Conservation (phyloP, 2,329 filamentous ascomycete species). For the Calonectria fujianensis region DNA sequence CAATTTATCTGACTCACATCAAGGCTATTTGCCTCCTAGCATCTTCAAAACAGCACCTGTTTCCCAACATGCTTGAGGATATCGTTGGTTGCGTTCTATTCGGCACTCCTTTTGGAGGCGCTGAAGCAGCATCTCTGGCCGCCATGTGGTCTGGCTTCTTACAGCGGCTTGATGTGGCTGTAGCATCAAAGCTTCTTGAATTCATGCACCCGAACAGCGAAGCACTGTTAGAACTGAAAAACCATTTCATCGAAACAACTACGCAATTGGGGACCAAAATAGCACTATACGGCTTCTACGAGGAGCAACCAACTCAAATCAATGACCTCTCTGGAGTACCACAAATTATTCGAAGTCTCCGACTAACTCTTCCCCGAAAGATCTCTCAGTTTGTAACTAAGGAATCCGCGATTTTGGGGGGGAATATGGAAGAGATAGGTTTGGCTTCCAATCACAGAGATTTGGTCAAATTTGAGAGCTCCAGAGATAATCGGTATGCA, state of each 20-base stretch:
- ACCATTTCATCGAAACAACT: slow-evolving; percentile 62
- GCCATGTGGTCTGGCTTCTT: slow-evolving; percentile 61
- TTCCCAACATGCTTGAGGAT: slow-evolving; percentile 63
- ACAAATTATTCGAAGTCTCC: slow-evolving; percentile 48
- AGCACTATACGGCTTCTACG: slow-evolving; percentile 63
- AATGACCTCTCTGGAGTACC: slow-evolving; percentile 60
- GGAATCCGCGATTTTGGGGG: slow-evolving; percentile 63
- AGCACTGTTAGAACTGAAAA: slow-evolving; percentile 59
- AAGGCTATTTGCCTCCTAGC: slow-evolving; percentile 55
- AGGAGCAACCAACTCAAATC: slow-evolving; percentile 63
- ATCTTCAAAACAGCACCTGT: slow-evolving; percentile 59
- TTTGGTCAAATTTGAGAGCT: slow-evolving; percentile 65
- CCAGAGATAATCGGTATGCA: slow-evolving; percentile 60
- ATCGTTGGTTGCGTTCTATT: slow-evolving; percentile 64
- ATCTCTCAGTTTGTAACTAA: slow-evolving; percentile 62
- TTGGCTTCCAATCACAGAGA: slow-evolving; percentile 62
- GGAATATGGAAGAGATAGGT: slow-evolving; percentile 58
- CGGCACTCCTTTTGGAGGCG: slow-evolving; percentile 64
- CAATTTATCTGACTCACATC: background rate
- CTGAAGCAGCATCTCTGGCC: slow-evolving; percentile 60
- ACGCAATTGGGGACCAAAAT: slow-evolving; percentile 61
- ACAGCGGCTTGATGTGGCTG: slow-evolving; percentile 58
- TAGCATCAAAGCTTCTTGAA: slow-evolving; percentile 61
- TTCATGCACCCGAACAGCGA: slow-evolving; percentile 64
- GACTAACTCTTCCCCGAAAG: slow-evolving; percentile 56